phyloP scores from a whole-genome alignment of 148 eudicot species.

The Rhododendron henanense region DNA sequence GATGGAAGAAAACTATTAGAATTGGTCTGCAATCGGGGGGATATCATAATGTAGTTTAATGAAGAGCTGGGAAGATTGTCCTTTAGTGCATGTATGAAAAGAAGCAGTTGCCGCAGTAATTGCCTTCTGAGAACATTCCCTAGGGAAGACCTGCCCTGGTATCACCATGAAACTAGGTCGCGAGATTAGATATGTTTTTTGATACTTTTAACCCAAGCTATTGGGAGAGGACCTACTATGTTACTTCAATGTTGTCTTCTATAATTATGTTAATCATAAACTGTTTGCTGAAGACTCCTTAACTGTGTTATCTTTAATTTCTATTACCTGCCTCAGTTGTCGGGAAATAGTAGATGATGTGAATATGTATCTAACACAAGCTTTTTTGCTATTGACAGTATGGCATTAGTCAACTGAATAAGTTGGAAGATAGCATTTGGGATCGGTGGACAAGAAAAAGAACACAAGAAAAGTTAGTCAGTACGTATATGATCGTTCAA shows the following conservation, averaged over 20 bases:
- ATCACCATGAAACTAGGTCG: background rate
- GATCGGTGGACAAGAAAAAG: slow-evolving; percentile 79
- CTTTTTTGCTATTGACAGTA: slow-evolving; percentile 42
- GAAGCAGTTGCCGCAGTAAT: background rate
- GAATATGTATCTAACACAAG: background rate
- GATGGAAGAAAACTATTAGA: background rate
- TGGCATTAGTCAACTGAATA: slow-evolving; percentile 82
- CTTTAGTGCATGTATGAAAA: background rate
- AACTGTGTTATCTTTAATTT: background rate
- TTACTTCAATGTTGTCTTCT: background rate
- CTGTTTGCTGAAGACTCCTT: background rate
- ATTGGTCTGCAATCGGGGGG: background rate
- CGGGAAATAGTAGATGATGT: background rate
- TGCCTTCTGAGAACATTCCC: background rate
- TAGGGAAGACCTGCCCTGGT: background rate
- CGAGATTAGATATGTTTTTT: background rate
- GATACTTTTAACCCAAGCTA: background rate
- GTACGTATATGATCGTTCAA: slow-evolving; percentile 39
- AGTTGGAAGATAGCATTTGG: slow-evolving; percentile 94
- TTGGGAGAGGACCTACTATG: background rate
- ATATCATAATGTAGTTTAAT: background rate
- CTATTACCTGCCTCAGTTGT: background rate
- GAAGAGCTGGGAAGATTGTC: background rate
- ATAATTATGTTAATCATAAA: background rate
- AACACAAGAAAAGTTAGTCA: slow-evolving; percentile 47